phyloP scores from a whole-genome alignment of 176 grass and related monocot genomes.

The Eleusine indica region DNA sequence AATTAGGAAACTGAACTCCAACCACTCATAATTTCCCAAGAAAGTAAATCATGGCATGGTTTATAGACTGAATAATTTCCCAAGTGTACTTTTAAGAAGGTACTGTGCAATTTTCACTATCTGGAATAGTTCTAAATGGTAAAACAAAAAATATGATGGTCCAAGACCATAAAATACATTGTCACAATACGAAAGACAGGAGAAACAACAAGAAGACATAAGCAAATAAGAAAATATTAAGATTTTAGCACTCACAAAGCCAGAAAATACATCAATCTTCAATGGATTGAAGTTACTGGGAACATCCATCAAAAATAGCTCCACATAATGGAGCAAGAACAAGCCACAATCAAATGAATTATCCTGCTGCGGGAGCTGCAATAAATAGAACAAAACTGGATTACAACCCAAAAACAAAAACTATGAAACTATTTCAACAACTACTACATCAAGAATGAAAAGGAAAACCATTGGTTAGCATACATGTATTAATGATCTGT shows the following conservation, averaged over 20 bases:
- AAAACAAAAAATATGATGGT: neutral
- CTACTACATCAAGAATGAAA: slow-evolving; percentile 23
- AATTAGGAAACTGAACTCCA: neutral
- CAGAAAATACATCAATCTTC: slow-evolving; percentile 59
- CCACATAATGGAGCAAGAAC: slow-evolving; percentile 93
- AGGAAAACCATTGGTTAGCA: slow-evolving; percentile 1
- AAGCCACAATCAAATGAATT: slow-evolving; percentile 97
- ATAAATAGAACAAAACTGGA: slow-evolving; percentile 38
- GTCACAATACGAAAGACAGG: slow-evolving; percentile 1
- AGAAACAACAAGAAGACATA: slow-evolving; percentile 34
- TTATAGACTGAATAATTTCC: neutral
- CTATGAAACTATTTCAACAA: neutral
- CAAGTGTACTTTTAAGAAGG: slow-evolving; percentile 10
- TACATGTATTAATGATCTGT: neutral
- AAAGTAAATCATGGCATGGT: slow-evolving; percentile 1
- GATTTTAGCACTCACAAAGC: slow-evolving; percentile 74
- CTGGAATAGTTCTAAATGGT: neutral
- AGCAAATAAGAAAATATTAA: slow-evolving; percentile 34
- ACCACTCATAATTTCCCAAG: neutral
- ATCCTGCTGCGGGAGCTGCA: slow-evolving; percentile 94
- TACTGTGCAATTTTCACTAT: neutral
- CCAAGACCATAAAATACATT: slow-evolving; percentile 3
- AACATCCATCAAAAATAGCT: slow-evolving; percentile 86
- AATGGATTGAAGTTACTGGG: slow-evolving; percentile 72
- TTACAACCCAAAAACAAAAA: slow-evolving; percentile 11